Evolutionary conservation across 768 basidiomycete species (phyloP).

Genomic region (Xanthoconium purpureum): DNA sequence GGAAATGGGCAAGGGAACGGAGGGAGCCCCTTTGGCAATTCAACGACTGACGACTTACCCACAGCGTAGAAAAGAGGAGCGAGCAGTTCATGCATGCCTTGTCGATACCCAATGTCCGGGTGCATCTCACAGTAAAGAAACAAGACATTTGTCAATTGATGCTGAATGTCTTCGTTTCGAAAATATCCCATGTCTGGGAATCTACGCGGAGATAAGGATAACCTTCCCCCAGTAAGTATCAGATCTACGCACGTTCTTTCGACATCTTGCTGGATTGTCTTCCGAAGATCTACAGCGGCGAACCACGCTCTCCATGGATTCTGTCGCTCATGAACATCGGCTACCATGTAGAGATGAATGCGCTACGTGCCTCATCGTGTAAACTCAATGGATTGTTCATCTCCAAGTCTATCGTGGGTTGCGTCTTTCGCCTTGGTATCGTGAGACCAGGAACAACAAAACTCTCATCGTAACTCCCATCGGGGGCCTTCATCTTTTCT

Average conservation of each 20-base stretch:
- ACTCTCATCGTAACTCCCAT: constrained; percentile 77
- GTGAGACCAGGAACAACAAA: constrained; percentile 53
- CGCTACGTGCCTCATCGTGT: constrained; percentile 58
- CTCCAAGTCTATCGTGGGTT: constrained; percentile 48
- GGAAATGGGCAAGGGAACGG: constrained; percentile 8
- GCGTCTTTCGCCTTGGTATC: constrained; percentile 32
- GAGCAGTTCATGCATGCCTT: constrained; percentile 98
- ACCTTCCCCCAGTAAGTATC: not conserved
- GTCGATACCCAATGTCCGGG: constrained; percentile 86
- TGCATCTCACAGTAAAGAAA: constrained; percentile 81
- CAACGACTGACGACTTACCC: constrained; percentile 22
- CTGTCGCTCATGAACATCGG: constrained; percentile 34
- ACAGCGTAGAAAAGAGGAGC: constrained; percentile 79
- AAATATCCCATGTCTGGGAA: constrained; percentile 98
- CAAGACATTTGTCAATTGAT: constrained; percentile 79
- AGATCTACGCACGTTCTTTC: constrained; percentile 78
- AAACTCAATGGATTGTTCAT: constrained; percentile 80
- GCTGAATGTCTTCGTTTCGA: constrained; percentile 68
- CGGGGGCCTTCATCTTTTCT: constrained; percentile 78
- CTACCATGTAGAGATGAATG: not conserved
- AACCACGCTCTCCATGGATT: constrained; percentile 98
- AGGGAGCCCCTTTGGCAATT: constrained; percentile 1
- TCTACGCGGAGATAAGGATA: constrained; percentile 38
- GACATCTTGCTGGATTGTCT: constrained; percentile 90
- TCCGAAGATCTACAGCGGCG: constrained; percentile 80